Percentiles rank a stretch among this genome's conserved stretches.
Conservation (phyloP, 2,329 filamentous ascomycete species). For the Didymella exigua region DNA sequence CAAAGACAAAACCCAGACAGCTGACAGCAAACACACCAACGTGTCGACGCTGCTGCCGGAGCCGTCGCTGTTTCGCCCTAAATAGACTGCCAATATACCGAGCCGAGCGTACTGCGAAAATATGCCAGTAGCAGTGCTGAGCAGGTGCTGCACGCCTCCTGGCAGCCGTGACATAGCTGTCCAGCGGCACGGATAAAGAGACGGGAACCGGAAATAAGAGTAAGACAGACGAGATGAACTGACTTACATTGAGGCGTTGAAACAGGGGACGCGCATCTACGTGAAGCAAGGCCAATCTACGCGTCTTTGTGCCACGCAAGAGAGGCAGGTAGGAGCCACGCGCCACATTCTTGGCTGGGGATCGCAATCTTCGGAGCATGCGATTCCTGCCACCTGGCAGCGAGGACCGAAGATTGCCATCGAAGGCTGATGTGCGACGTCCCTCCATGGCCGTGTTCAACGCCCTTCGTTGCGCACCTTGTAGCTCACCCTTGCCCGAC, state of each 20-base stretch:
- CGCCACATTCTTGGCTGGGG: conserved; percentile 6
- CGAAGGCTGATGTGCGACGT: background rate
- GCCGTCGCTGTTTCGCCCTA: conserved; percentile 24
- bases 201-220: conserved; percentile 3
- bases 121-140: too few species aligned
- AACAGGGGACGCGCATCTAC: conserved; percentile 10
- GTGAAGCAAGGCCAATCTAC: conserved; percentile 21
- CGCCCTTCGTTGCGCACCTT: conserved; percentile 45
- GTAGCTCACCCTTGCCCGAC: conserved; percentile 45
- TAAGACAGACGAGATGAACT: conserved; percentile 11
- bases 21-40: conserved; percentile 17
- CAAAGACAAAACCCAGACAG: conserved; percentile 15
- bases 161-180: background rate
- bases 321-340: conserved; percentile 6
- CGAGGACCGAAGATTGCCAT: background rate
- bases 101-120: too few species aligned
- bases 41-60: conserved; percentile 10
- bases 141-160: background rate
- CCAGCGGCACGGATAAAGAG: background rate
- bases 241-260: conserved; percentile 6
- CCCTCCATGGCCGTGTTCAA: too few species aligned
- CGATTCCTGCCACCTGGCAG: background rate
- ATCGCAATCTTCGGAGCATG: conserved; percentile 1
- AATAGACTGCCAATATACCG: too few species aligned
- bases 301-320: conserved; percentile 2